Evolutionary conservation across 805 yeast species (phyloP).

Genomic region (Saturnispora bothae): DNA sequence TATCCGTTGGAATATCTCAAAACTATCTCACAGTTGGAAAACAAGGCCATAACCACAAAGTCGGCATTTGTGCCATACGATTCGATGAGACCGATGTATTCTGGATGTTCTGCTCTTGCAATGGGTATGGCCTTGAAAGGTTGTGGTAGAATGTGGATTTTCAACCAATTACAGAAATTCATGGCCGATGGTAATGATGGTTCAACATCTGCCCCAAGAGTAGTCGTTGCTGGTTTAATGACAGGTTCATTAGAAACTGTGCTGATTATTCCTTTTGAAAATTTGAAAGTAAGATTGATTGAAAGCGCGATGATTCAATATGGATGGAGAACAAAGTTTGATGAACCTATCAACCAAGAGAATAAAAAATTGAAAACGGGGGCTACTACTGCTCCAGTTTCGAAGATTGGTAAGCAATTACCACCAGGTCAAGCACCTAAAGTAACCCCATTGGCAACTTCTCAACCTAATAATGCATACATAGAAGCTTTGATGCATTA

Average conservation of each 20-base stretch:
- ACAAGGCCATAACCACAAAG: slow-evolving; percentile 24
- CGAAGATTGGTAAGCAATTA: slow-evolving; percentile 7
- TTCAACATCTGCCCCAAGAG: slow-evolving; percentile 66
- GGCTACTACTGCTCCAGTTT: background rate
- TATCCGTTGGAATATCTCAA: slow-evolving; percentile 67
- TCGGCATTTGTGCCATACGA: slow-evolving; percentile 26
- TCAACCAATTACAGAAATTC: slow-evolving; percentile 63
- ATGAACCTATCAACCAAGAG: slow-evolving; percentile 9
- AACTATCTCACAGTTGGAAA: slow-evolving; percentile 51
- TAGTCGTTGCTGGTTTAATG: slow-evolving; percentile 73
- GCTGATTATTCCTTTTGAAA: slow-evolving; percentile 85
- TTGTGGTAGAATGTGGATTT: slow-evolving; percentile 59
- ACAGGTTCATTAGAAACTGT: slow-evolving; percentile 78
- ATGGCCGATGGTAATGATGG: slow-evolving; percentile 52
- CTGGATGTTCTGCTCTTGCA: slow-evolving; percentile 69
- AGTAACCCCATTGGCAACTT: background rate
- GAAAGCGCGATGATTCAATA: slow-evolving; percentile 43
- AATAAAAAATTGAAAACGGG: slow-evolving; percentile 7
- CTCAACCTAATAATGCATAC: slow-evolving; percentile 5
- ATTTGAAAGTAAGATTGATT: slow-evolving; percentile 68
- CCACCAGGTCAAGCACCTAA: slow-evolving; percentile 5
- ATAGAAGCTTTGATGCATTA: slow-evolving; percentile 24
- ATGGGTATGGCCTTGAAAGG: slow-evolving; percentile 69
- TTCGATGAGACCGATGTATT: slow-evolving; percentile 25
- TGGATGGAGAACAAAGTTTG: slow-evolving; percentile 18